Evolutionary conservation across 805 yeast genomes (phyloP).

Genomic region (Kodamaea hsintzibuensis): DNA sequence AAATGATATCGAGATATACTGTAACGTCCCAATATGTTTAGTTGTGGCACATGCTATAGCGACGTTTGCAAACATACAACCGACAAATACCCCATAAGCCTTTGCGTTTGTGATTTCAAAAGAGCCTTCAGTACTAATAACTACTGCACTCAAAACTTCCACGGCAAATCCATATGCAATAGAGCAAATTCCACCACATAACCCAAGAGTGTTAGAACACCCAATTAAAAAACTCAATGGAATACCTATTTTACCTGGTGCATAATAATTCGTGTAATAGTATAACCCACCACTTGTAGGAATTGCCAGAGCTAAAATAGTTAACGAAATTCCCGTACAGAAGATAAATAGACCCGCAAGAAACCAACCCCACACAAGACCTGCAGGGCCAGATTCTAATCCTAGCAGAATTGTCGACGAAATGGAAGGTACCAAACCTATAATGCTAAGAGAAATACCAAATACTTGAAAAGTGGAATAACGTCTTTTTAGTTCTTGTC

Average conservation of each 20-base stretch:
- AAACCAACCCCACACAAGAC: constrained; percentile 76
- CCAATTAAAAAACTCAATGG: constrained; percentile 66
- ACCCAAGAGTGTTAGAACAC: constrained; percentile 64
- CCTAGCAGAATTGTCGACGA: constrained; percentile 56
- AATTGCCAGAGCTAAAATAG: constrained; percentile 65
- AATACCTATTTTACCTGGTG: constrained; percentile 53
- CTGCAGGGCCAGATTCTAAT: constrained; percentile 62
- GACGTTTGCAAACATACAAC: constrained; percentile 54
- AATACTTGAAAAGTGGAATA: constrained; percentile 65
- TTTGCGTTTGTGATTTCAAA: constrained; percentile 55
- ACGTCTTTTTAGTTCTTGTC: constrained; percentile 63
- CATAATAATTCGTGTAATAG: constrained; percentile 66
- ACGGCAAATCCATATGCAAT: constrained; percentile 71
- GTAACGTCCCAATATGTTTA: constrained; percentile 55
- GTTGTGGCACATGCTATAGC: constrained; percentile 53
- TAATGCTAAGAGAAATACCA: constrained; percentile 70
- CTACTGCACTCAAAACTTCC: constrained; percentile 60
- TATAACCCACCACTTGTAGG: constrained; percentile 80
- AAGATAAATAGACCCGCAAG: constrained; percentile 56
- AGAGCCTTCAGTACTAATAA: constrained; percentile 50
- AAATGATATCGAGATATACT: constrained; percentile 51
- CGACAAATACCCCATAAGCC: constrained; percentile 67
- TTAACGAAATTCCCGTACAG: constrained; percentile 60
- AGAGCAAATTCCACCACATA: constrained; percentile 66
- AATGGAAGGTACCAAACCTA: constrained; percentile 69